Evolutionary conservation across 305 asterid species (phyloP), one percentile per base, ranked within the genome.

Genomic region (Nicotiana rustica): DNA sequence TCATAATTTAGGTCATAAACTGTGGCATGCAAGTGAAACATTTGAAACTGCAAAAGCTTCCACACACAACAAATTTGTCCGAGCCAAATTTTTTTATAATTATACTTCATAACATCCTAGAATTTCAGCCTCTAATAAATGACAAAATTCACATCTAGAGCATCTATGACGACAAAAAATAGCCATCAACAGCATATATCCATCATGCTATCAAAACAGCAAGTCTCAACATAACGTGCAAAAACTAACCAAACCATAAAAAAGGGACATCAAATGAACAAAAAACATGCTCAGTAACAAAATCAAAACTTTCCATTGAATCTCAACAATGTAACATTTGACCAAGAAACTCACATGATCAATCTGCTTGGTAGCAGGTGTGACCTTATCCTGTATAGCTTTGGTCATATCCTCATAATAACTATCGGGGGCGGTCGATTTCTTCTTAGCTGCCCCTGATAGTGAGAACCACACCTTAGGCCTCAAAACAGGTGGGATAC

Each of bases 361-460:
- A 86, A 95, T 95, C 93, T 95, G 99, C 82, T 90, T 94, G 78
- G 99, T 92, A 6, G 99, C 99, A 81, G 99, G 87, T 66, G 98
- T 95, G 81, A 91, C 92, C 84, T 92, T 94, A 84, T 91, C 95
- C 83, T 85, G 85, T 60, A 95, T 97, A 69, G 98, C 99, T 19
- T 38, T 21, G 35, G 85, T 90, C 89, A 95, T 82, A 88, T 95
- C 98, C 84, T 86, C 86, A 87, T 95, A 95, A 87, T 94, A 95
- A 86, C 92, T 94, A 13, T 95, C 98, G 4, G 99, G 98, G 75
- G 92, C 99, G 10, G 97, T 95, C 49, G 97, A 94, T 85, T 94
- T 95, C 93, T 95, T 95, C 92, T 93, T 94, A 36, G 97, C 97
- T 41, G 99, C 99, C 6, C 99, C 99, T 5, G 98, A 95, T 68